These are phyloP conservation scores for Pleoardoris graminearum DNA, from an alignment of 2,329 filamentous ascomycete genomes.

Conservation along the genomic window DNA sequence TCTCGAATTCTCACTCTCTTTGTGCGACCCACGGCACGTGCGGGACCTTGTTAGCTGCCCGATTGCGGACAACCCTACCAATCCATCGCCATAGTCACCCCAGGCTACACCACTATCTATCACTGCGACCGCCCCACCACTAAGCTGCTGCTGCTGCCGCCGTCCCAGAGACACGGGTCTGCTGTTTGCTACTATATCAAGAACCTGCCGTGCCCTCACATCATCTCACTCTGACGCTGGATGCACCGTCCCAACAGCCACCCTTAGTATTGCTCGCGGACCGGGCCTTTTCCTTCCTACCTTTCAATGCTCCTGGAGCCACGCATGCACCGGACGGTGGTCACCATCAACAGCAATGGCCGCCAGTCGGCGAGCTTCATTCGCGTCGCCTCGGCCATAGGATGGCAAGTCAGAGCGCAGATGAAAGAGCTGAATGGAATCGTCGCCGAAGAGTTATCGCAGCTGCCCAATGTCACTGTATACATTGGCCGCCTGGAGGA, in stretches of 20 bases:
- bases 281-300: background rate
- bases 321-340: slow-evolving; percentile 66
- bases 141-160: slow-evolving; percentile 11
- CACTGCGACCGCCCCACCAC: slow-evolving; percentile 18
- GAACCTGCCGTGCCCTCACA: slow-evolving; percentile 14
- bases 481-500: slow-evolving; percentile 69
- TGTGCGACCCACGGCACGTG: slow-evolving; percentile 18
- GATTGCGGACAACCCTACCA: slow-evolving; percentile 20
- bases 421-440: slow-evolving; percentile 84
- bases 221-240: slow-evolving; percentile 14
- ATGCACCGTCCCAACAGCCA: slow-evolving; percentile 16
- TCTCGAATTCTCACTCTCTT: slow-evolving; percentile 18
- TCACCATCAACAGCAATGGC: slow-evolving; percentile 93
- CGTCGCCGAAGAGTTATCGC: slow-evolving; percentile 82
- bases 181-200: slow-evolving; percentile 26
- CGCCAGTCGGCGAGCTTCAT: slow-evolving; percentile 95
- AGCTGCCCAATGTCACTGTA: slow-evolving; percentile 78
- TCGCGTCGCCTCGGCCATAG: slow-evolving; percentile 88
- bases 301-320: slow-evolving; percentile 15
- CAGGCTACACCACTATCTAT: slow-evolving; percentile 23
- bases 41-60: slow-evolving; percentile 25
- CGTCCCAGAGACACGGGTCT: slow-evolving; percentile 20
- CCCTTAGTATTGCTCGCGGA: background rate
- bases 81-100: slow-evolving; percentile 14
- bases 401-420: slow-evolving; percentile 91